Conservation (phyloP, 2,329 filamentous ascomycete species). For the Calonectria multiphialidica region DNA sequence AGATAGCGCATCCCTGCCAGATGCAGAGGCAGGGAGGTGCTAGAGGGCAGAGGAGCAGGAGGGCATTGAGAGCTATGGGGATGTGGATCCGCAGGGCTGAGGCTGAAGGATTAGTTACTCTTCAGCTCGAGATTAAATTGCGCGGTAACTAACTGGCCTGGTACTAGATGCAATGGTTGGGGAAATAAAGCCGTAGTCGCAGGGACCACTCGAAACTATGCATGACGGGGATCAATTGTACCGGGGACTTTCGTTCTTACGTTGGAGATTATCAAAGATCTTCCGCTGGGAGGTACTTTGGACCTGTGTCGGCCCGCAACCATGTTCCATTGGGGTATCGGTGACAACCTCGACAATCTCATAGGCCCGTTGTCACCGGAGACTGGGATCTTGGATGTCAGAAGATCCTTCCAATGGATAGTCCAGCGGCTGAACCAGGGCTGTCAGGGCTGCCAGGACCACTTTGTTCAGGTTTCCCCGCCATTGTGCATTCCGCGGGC, state of each 20-base stretch:
- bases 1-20: neutral
- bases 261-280: neutral
- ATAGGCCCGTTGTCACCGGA: neutral
- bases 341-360: neutral
- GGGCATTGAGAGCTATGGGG: neutral
- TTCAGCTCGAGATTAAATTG: neutral
- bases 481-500: neutral
- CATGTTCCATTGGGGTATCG: neutral
- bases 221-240: neutral
- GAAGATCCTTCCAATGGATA: neutral
- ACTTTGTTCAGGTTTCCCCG: neutral
- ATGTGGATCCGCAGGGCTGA: conserved; percentile 23
- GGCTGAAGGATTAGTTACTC: neutral
- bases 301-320: neutral
- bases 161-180: neutral
- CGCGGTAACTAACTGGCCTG: neutral
- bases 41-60: neutral
- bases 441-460: too few relatives aligned
- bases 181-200: neutral
- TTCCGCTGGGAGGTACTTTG: neutral
- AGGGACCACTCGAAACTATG: neutral
- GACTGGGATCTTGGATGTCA: neutral
- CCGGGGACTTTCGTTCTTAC: neutral
- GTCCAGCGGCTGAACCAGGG: neutral
- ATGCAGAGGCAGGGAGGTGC: neutral